Conservation (phyloP, 495 filamentous ascomycete genomes). For the Podospora tetraspora region DNA sequence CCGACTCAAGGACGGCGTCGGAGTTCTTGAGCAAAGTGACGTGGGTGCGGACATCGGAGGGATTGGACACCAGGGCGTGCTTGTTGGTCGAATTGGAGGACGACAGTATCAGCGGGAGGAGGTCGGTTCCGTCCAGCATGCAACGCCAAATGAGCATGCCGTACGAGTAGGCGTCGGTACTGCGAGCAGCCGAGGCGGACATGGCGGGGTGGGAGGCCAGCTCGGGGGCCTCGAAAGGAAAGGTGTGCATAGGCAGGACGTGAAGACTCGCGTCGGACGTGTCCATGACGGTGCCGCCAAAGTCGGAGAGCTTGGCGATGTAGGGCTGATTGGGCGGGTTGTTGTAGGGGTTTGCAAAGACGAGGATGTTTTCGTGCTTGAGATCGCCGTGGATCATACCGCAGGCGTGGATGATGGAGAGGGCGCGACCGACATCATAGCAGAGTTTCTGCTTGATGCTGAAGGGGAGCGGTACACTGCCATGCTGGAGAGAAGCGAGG, state of each 20-base stretch:
- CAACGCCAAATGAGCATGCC: conserved; percentile 15
- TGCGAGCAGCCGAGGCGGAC: not conserved
- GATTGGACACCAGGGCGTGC: not conserved
- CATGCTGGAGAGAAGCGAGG: conserved; percentile 13
- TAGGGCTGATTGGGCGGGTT: conserved; percentile 10
- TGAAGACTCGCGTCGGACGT: not conserved
- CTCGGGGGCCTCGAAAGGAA: conserved; percentile 13
- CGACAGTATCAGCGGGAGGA: not conserved
- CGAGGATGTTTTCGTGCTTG: conserved; percentile 13
- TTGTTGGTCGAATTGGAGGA: not conserved
- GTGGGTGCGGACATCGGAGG: not conserved
- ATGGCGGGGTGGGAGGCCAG: not conserved
- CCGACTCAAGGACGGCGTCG: conserved; percentile 12
- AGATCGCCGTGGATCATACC: conserved; percentile 17
- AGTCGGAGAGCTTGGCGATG: conserved; percentile 13
- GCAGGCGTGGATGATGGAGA: conserved; percentile 19
- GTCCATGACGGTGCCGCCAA: conserved; percentile 16
- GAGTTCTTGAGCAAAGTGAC: conserved; percentile 9
- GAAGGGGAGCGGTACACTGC: conserved; percentile 3
- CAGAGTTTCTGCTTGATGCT: conserved; percentile 18
- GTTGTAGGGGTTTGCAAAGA: conserved; percentile 10
- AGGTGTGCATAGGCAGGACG: conserved; percentile 12
- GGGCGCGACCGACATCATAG: conserved; percentile 17
- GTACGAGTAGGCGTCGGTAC: conserved; percentile 12
- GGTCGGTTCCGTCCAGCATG: conserved; percentile 11